A percentile compares a stretch with the other conserved stretches of the same genome.
These are phyloP conservation scores for Aspergillus ochraceoroseus DNA, from an alignment of 2,329 filamentous ascomycete genomes.

Conservation along the genomic window DNA sequence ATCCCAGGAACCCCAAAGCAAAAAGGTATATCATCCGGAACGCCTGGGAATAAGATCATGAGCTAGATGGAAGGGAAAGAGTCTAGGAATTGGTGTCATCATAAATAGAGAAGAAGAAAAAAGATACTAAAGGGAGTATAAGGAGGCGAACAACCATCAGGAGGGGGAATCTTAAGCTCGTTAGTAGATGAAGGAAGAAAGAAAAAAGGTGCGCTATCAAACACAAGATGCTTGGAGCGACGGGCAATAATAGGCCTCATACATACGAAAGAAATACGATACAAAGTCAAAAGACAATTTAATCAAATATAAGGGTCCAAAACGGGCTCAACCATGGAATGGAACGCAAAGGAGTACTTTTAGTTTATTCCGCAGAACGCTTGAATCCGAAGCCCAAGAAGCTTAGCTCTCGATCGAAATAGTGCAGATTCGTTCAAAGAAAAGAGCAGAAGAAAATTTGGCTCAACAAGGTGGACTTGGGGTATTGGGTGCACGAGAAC, in stretches of 20 bases:
- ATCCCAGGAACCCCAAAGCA: constrained; percentile 13
- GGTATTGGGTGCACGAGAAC: constrained; percentile 43
- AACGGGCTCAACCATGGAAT: constrained; percentile 21
- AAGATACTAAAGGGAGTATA: constrained; percentile 5
- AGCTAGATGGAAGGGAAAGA: constrained; percentile 7
- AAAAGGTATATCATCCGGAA: constrained; percentile 30
- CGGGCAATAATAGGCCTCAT: constrained; percentile 18
- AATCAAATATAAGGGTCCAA: constrained; percentile 20
- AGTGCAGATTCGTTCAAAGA: constrained; percentile 31
- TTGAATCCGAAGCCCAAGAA: constrained; percentile 32
- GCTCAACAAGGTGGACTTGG: constrained; percentile 38
- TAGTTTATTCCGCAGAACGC: constrained; percentile 34
- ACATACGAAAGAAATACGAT: constrained; percentile 26
- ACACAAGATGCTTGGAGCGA: constrained; percentile 13
- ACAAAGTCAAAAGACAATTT: constrained; percentile 22
- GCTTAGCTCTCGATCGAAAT: constrained; percentile 29
- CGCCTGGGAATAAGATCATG: constrained; percentile 17
- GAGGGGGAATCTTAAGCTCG: constrained; percentile 1
- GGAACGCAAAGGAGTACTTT: constrained; percentile 32
- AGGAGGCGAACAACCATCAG: constrained; percentile 3
- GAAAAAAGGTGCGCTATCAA: constrained; percentile 23
- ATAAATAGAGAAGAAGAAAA: background rate
- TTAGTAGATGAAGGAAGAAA: constrained; percentile 4
- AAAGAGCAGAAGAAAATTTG: constrained; percentile 28
- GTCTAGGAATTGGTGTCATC: background rate